Evolutionary conservation across 1,284 basidiomycete species (phyloP).

Genomic region (Macrocystidia cucumis): DNA sequence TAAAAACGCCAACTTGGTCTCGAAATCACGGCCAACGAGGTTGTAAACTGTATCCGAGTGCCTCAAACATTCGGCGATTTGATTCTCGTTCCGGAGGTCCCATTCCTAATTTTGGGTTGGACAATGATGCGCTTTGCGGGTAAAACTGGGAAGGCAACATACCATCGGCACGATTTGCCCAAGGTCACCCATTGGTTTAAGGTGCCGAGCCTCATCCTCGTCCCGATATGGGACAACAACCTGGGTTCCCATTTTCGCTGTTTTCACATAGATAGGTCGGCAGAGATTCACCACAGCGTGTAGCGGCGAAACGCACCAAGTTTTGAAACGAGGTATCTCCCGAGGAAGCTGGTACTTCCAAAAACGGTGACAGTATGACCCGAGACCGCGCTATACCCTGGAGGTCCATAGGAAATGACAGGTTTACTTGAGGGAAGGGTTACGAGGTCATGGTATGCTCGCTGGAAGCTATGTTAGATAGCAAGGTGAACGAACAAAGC

Average conservation of each 20-base stretch:
- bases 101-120: constrained; percentile 63
- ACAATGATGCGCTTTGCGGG: not conserved
- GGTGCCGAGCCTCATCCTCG: constrained; percentile 87
- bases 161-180: constrained; percentile 96
- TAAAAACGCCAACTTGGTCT: constrained; percentile 69
- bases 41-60: constrained; percentile 99
- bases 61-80: constrained; percentile 90
- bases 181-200: constrained; percentile 93
- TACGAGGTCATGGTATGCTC: constrained; percentile 63
- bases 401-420: constrained; percentile 66
- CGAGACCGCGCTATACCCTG: constrained; percentile 81
- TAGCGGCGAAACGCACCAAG: constrained; percentile 51
- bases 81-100: constrained; percentile 82
- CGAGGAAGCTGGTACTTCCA: constrained; percentile 94
- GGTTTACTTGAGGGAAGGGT: constrained; percentile 58
- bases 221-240: constrained; percentile 96
- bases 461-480: constrained; percentile 33
- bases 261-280: constrained; percentile 9
- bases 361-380: constrained; percentile 96
- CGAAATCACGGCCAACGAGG: constrained; percentile 83
- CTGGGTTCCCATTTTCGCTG: constrained; percentile 88
- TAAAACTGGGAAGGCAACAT: constrained; percentile 20
- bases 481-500: not conserved
- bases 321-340: constrained; percentile 91
- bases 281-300: constrained; percentile 4